phyloP scores from a whole-genome alignment of 495 filamentous ascomycete species.

The Talaromyces thailandensis region DNA sequence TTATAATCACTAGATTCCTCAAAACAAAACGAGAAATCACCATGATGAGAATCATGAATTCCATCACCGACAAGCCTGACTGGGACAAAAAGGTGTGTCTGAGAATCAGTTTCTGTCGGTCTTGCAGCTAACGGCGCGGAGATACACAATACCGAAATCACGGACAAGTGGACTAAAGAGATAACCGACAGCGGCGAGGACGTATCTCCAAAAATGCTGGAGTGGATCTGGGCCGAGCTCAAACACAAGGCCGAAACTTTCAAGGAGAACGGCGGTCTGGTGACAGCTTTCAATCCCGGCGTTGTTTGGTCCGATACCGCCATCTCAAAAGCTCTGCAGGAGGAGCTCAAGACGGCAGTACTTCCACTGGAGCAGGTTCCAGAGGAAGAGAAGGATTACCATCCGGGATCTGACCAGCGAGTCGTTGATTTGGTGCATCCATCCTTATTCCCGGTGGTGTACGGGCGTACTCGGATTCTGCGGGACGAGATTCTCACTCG shows the following conservation, averaged over 20 bases:
- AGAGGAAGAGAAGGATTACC: constrained; percentile 45
- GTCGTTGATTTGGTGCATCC: constrained; percentile 56
- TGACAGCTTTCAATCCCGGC: constrained; percentile 19
- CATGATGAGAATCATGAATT: background rate
- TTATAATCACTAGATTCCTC: background rate
- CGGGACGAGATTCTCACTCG: constrained; percentile 25
- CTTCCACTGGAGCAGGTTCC: constrained; percentile 35
- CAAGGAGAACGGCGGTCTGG: constrained; percentile 17
- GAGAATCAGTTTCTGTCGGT: background rate
- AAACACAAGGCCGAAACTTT: constrained; percentile 29
- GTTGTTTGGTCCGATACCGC: constrained; percentile 30
- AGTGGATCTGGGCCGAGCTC: constrained; percentile 43
- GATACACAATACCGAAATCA: constrained; percentile 36
- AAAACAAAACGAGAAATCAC: background rate
- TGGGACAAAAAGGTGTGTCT: background rate
- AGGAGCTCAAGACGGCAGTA: constrained; percentile 9
- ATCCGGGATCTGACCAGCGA: constrained; percentile 41
- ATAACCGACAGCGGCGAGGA: constrained; percentile 15
- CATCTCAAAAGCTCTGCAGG: constrained; percentile 15
- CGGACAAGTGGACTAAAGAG: constrained; percentile 29
- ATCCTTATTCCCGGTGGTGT: constrained; percentile 50
- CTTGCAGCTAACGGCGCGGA: constrained; percentile 1
- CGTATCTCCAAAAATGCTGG: constrained; percentile 38
- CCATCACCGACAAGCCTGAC: background rate
- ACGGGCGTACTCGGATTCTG: constrained; percentile 41